Base-by-base conservation (phyloP, 306 rosid genomes). In the Vicia faba region DNA sequence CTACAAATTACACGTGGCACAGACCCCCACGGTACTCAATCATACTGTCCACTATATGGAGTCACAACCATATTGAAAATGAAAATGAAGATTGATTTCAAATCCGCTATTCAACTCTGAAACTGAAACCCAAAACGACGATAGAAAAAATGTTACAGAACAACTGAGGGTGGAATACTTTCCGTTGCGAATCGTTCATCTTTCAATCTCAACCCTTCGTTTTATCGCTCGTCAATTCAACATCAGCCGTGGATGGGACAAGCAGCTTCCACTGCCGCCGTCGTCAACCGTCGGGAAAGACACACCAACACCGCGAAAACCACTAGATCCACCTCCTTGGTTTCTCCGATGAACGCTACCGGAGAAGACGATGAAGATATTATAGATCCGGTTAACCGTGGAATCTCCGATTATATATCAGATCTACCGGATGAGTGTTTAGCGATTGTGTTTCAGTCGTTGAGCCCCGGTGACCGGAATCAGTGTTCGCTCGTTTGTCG, bases 361-460 rank as follows among this genome's bases (percentile, higher is more conserved):
- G 70, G 46, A 12, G 71, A 54, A 0, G 25, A 50, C 5, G 67
- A 64, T 2, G 18, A 31, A 10, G 41, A n/a, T 8, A 7, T 29
- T 12, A 31, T 15, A 10, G 74, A 39, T 16, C 66, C 35, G 0
- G 38, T 40, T 12, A 1, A 33, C 5, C 59, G 68, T 13, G 80
- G 25, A 11, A 51, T 14, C 14, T 18, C 77, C 14, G 99, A 91
- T 66, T 88, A 82, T 51, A 88, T 81, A 71, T 86, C 92, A 18
- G 85, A 91, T 72, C 87, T 95, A 1, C 99, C 99, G 0, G 95
- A 90, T 36, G 97, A 91, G 83, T 95, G 99, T 28, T 45, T 95
- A 76, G 99, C 96, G 26, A 66, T 72, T 38, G 83, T 95, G 36
- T 95, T 95, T 53, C 95, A 90, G 70, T 91, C 85, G 8, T 88